Conservation (phyloP, 2,329 filamentous ascomycete genomes). For the Colletotrichum tabaci region DNA sequence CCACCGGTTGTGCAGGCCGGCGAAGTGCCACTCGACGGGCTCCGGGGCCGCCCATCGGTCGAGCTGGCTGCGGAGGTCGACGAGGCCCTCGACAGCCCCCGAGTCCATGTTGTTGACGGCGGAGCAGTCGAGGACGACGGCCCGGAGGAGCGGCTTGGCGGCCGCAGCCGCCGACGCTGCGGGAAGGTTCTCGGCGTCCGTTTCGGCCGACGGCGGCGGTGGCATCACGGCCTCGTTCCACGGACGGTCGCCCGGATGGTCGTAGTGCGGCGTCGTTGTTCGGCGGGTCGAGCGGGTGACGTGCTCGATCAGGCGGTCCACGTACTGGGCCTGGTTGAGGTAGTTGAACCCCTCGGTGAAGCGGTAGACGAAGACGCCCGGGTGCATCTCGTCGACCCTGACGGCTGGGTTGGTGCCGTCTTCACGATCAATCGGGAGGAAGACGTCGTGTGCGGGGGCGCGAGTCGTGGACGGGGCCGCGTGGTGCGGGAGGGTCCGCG, state of each 20-base stretch:
- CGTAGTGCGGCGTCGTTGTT: slow-evolving; percentile 45
- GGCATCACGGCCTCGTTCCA: slow-evolving; percentile 66
- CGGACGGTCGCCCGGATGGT: slow-evolving; percentile 56
- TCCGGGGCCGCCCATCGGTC: slow-evolving; percentile 66
- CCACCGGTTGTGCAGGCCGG: slow-evolving; percentile 69
- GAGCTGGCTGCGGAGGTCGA: slow-evolving; percentile 69
- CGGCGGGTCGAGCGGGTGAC: slow-evolving; percentile 59
- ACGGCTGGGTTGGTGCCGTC: slow-evolving; percentile 67
- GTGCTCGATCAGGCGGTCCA: slow-evolving; percentile 63
- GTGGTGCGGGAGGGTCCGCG: slow-evolving; percentile 34
- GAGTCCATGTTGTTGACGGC: slow-evolving; percentile 71
- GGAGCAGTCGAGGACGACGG: slow-evolving; percentile 71
- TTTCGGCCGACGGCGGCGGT: slow-evolving; percentile 45
- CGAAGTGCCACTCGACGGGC: slow-evolving; percentile 67
- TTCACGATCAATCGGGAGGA: slow-evolving; percentile 64
- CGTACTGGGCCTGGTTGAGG: slow-evolving; percentile 66
- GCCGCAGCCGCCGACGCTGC: background rate
- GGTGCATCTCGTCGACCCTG: slow-evolving; percentile 62
- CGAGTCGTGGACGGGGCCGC: background rate
- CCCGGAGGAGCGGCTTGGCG: slow-evolving; percentile 60
- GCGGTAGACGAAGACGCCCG: slow-evolving; percentile 69
- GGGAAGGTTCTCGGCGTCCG: background rate
- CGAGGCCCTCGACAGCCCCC: slow-evolving; percentile 69
- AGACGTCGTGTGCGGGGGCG: slow-evolving; percentile 50
- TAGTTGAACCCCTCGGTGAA: slow-evolving; percentile 72